These are phyloP conservation scores for Neocucurbitaria cava DNA, from an alignment of 2,329 filamentous ascomycete species.

Conservation along the genomic window DNA sequence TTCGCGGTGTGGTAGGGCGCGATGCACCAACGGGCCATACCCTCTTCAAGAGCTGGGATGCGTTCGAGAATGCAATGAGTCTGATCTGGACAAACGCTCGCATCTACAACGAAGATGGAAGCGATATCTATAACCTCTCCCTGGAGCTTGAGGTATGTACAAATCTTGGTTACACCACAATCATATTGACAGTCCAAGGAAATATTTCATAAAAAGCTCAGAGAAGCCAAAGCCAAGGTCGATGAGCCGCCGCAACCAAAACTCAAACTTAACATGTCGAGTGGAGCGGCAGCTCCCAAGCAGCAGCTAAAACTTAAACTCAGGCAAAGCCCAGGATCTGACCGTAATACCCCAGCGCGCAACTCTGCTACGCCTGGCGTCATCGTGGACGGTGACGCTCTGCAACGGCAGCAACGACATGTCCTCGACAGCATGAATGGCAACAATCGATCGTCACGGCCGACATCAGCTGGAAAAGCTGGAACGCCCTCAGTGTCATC, in stretches of 20 bases:
- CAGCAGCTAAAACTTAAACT: conserved; percentile 69
- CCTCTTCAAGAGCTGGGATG: conserved; percentile 82
- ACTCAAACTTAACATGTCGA: conserved; percentile 78
- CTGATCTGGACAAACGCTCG: conserved; percentile 88
- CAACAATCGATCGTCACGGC: conserved; percentile 36
- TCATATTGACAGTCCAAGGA: conserved; percentile 58
- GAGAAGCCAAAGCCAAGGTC: conserved; percentile 74
- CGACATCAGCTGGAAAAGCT: conserved; percentile 34
- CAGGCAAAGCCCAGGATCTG: conserved; percentile 50
- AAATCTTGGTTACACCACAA: background rate
- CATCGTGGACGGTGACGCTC: conserved; percentile 62
- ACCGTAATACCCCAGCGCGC: conserved; percentile 50
- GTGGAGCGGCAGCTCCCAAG: conserved; percentile 34
- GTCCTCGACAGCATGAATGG: conserved; percentile 59
- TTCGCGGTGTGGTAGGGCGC: conserved; percentile 73
- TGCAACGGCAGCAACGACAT: conserved; percentile 60
- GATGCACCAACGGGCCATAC: conserved; percentile 65
- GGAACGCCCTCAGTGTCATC: conserved; percentile 30
- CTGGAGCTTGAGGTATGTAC: conserved; percentile 75
- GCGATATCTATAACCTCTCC: conserved; percentile 79
- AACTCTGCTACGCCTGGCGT: conserved; percentile 56
- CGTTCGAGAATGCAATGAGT: conserved; percentile 79
- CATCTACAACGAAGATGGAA: conserved; percentile 91
- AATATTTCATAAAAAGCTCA: conserved; percentile 72
- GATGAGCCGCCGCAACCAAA: conserved; percentile 76